These are phyloP conservation scores for Capsicum baccatum DNA, from an alignment of 257 asterid species.

Conservation along the genomic window DNA sequence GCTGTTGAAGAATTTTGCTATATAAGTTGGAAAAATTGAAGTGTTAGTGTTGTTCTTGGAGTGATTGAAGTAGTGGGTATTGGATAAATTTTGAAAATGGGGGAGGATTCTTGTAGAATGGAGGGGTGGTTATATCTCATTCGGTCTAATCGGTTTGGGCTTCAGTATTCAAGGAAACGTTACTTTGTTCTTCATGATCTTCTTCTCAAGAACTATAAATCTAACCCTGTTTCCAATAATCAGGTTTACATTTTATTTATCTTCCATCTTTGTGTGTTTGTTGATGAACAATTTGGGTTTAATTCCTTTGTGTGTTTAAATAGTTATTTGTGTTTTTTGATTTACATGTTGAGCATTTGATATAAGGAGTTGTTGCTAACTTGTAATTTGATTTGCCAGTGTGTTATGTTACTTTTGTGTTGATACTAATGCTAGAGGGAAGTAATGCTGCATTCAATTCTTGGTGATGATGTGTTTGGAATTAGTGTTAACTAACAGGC, in stretches of 20 bases:
- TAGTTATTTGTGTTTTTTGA: neutral
- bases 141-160: constrained; percentile 85
- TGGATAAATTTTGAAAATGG: constrained; percentile 40
- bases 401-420: neutral
- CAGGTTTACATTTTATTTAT: constrained; percentile 52
- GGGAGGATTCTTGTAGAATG: constrained; percentile 69
- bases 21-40: neutral
- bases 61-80: neutral
- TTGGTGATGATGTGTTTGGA: neutral
- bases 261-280: neutral
- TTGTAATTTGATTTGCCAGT: neutral
- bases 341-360: neutral
- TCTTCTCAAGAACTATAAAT: constrained; percentile 81
- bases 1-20: neutral
- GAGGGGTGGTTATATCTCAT: constrained; percentile 95
- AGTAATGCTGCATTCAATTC: constrained; percentile 12
- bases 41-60: neutral
- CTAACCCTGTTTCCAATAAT: constrained; percentile 60
- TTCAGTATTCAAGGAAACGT: constrained; percentile 88
- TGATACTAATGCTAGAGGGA: neutral
- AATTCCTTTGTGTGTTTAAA: neutral
- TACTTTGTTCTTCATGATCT: constrained; percentile 92
- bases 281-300: neutral
- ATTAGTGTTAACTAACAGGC: neutral
- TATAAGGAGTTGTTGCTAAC: neutral